Conservation (phyloP, 257 asterid species). For the Rauvolfia tetraphylla region DNA sequence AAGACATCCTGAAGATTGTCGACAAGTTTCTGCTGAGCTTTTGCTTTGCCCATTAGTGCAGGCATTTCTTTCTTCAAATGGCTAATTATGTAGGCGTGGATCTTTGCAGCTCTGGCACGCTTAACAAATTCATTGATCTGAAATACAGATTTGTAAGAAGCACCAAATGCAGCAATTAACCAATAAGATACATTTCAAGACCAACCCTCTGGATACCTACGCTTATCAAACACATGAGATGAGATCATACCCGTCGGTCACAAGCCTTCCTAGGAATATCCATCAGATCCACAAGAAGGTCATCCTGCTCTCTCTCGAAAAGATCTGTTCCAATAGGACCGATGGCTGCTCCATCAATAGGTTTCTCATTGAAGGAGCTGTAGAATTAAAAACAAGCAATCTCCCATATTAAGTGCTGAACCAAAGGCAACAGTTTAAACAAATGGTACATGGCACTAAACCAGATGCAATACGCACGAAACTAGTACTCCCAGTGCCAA, state of each 20-base stretch:
- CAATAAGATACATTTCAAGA: not conserved
- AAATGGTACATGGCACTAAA: not conserved
- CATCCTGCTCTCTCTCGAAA: slow-evolving; percentile 92
- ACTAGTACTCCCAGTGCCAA: not conserved
- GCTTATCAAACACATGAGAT: not conserved
- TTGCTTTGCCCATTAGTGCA: slow-evolving; percentile 73
- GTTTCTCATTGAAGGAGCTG: slow-evolving; percentile 91
- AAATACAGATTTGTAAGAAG: not conserved
- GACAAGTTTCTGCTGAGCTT: slow-evolving; percentile 58
- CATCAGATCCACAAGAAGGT: slow-evolving; percentile 76
- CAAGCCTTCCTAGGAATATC: slow-evolving; percentile 96
- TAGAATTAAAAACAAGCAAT: slow-evolving; percentile 3
- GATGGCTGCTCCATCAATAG: slow-evolving; percentile 50
- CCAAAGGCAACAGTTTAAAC: not conserved
- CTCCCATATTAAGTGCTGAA: not conserved
- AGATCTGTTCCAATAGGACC: slow-evolving; percentile 85
- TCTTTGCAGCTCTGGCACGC: slow-evolving; percentile 94
- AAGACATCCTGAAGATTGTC: slow-evolving; percentile 59
- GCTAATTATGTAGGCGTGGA: slow-evolving; percentile 86
- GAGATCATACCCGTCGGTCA: slow-evolving; percentile 71
- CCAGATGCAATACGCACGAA: not conserved
- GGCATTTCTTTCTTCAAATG: slow-evolving; percentile 97
- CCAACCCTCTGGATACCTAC: not conserved
- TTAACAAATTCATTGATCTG: slow-evolving; percentile 93
- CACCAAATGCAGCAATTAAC: not conserved